Evolutionary conservation across 179 eudicot species (phyloP).

Genomic region (Silene coronaria): DNA sequence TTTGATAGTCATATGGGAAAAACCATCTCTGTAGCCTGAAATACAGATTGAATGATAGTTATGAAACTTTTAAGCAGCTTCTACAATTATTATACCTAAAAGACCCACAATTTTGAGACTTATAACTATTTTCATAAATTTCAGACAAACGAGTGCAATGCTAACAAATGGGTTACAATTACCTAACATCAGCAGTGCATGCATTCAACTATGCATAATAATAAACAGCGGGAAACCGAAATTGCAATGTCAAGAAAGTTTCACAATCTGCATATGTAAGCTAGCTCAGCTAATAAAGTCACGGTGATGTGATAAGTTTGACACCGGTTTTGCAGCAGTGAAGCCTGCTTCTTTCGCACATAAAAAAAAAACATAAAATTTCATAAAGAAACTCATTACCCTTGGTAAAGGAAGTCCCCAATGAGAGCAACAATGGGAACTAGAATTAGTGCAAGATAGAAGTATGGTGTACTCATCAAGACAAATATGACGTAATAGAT

Average conservation of each 20-base stretch:
- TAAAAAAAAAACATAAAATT: not conserved
- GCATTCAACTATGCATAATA: not conserved
- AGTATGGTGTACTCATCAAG: constrained; percentile 77
- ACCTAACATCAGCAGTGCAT: not conserved
- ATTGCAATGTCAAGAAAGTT: not conserved
- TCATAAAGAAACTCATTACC: constrained; percentile 38
- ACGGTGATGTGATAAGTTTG: no score
- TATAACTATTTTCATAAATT: no score
- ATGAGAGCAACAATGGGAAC: constrained; percentile 79
- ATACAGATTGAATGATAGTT: not conserved
- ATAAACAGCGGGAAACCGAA: not conserved
- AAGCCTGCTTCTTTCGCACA: no score
- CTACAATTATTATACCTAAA: no score
- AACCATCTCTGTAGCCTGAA: constrained; percentile 92
- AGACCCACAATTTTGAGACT: no score
- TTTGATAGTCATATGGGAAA: constrained; percentile 77
- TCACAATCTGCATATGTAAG: not conserved
- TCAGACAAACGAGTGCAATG: not conserved
- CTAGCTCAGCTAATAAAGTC: not conserved
- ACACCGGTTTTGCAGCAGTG: no score
- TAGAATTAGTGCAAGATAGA: constrained; percentile 63
- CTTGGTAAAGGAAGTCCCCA: constrained; percentile 72
- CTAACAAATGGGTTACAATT: not conserved
- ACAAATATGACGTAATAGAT: constrained; percentile 56
- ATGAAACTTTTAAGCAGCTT: no score